Conservation (phyloP, 805 yeast genomes). For the Alloascoidea africana region DNA sequence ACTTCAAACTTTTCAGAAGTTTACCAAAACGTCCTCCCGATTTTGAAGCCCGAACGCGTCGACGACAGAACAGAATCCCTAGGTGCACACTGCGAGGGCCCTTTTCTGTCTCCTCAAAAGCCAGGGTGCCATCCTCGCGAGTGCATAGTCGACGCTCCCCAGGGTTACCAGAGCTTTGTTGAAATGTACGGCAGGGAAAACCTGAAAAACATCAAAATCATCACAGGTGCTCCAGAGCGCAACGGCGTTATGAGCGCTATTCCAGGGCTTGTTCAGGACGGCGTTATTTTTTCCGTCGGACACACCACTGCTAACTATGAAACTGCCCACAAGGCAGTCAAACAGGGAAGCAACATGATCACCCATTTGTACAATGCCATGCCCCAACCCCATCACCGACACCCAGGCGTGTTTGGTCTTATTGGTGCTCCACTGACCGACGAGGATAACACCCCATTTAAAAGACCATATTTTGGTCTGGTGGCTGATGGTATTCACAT, state of each 20-base stretch:
- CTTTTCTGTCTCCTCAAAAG: constrained; percentile 32
- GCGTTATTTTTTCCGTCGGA: constrained; percentile 29
- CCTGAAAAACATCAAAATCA: constrained; percentile 18
- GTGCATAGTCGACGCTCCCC: constrained; percentile 27
- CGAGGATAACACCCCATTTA: constrained; percentile 4
- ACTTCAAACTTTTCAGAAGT: constrained; percentile 35
- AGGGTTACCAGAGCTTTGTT: constrained; percentile 14
- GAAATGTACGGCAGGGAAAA: constrained; percentile 28
- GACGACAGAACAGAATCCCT: constrained; percentile 16
- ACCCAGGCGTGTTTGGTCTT: constrained; percentile 40
- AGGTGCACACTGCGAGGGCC: constrained; percentile 50
- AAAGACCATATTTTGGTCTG: constrained; percentile 33
- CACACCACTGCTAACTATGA: constrained; percentile 26
- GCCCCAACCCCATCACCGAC: constrained; percentile 44
- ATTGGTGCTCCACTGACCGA: constrained; percentile 17
- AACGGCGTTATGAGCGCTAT: constrained; percentile 30
- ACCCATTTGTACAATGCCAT: constrained; percentile 49
- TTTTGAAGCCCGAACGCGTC: constrained; percentile 21
- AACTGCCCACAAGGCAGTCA: constrained; percentile 24
- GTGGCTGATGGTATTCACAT: constrained; percentile 48
- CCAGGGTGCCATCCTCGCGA: constrained; percentile 38
- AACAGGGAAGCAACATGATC: constrained; percentile 40
- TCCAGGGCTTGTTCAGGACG: constrained; percentile 18
- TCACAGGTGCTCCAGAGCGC: constrained; percentile 39
- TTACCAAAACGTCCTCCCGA: constrained; percentile 30